phyloP scores from a whole-genome alignment of 129 eudicot genomes.

The Lactuca sativa region DNA sequence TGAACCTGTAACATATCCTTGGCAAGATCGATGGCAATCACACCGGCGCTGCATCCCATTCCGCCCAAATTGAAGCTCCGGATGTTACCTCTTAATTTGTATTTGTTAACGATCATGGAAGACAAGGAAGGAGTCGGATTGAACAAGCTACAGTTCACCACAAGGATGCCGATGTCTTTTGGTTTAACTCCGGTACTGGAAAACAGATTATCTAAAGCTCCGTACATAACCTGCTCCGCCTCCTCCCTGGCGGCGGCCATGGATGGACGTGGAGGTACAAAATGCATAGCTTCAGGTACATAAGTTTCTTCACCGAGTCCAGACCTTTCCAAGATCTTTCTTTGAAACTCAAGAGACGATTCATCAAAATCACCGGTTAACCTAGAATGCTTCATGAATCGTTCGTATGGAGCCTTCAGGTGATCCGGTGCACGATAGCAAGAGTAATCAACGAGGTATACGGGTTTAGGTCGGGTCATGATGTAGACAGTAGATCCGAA shows the following conservation, averaged over 20 bases:
- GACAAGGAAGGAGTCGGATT: slow-evolving; percentile 71
- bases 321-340: slow-evolving; percentile 58
- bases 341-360: slow-evolving; percentile 54
- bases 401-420: slow-evolving; percentile 45
- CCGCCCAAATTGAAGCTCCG: slow-evolving; percentile 69
- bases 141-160: slow-evolving; percentile 73
- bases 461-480: slow-evolving; percentile 70
- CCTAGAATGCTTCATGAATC: slow-evolving; percentile 54
- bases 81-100: slow-evolving; percentile 65
- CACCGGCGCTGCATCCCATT: slow-evolving; percentile 84
- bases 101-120: slow-evolving; percentile 74
- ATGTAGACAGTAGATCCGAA: slow-evolving; percentile 71
- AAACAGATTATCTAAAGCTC: slow-evolving; percentile 54
- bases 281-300: slow-evolving; percentile 71
- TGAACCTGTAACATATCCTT: slow-evolving; percentile 67
- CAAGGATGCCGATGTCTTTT: slow-evolving; percentile 66
- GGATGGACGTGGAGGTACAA: slow-evolving; percentile 55
- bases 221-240: slow-evolving; percentile 76
- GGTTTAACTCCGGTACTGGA: slow-evolving; percentile 46
- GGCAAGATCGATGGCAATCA: slow-evolving; percentile 60
- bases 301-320: slow-evolving; percentile 73
- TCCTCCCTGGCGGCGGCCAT: slow-evolving; percentile 78
- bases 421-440: slow-evolving; percentile 55
- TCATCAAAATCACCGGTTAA: slow-evolving; percentile 67
- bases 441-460: slow-evolving; percentile 55